These are phyloP conservation scores for Rhodomyrtus tomentosa DNA, from an alignment of 345 rosid genomes.

Conservation along the genomic window DNA sequence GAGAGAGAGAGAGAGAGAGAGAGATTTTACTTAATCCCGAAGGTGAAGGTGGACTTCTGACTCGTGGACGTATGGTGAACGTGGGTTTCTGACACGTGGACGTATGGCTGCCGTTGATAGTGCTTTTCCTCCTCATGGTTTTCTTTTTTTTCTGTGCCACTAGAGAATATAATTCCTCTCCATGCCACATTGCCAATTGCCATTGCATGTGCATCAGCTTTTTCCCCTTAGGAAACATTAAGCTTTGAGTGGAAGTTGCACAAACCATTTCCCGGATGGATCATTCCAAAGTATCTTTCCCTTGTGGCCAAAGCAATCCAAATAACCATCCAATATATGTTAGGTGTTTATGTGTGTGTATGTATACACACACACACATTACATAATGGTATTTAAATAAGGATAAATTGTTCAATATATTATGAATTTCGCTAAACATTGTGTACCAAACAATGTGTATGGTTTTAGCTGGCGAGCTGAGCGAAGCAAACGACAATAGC, in stretches of 20 bases:
- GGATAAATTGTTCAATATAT: background rate
- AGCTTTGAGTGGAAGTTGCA: background rate
- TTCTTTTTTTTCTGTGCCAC: too few relatives aligned
- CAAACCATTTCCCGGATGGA: background rate
- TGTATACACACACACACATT: too few relatives aligned
- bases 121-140: conserved; percentile 6
- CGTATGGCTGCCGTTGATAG: conserved; percentile 17
- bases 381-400: background rate
- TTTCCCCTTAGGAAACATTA: background rate
- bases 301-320: background rate
- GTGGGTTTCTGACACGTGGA: conserved; percentile 33
- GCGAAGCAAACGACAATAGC: background rate
- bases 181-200: background rate
- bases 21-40: conserved; percentile 25
- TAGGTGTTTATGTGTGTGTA: too few relatives aligned
- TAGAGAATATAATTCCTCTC: background rate
- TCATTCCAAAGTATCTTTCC: background rate
- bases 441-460: background rate
- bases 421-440: too few relatives aligned
- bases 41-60: conserved; percentile 23
- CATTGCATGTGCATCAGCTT: background rate
- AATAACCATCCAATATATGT: background rate
- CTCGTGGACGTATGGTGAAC: conserved; percentile 2
- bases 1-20: background rate
- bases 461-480: background rate